Percentiles rank a stretch among this genome's conserved stretches.
Evolutionary conservation across 805 yeast genomes (phyloP).

Genomic region (baker's yeast (Saccharomyces cerevisiae)): DNA sequence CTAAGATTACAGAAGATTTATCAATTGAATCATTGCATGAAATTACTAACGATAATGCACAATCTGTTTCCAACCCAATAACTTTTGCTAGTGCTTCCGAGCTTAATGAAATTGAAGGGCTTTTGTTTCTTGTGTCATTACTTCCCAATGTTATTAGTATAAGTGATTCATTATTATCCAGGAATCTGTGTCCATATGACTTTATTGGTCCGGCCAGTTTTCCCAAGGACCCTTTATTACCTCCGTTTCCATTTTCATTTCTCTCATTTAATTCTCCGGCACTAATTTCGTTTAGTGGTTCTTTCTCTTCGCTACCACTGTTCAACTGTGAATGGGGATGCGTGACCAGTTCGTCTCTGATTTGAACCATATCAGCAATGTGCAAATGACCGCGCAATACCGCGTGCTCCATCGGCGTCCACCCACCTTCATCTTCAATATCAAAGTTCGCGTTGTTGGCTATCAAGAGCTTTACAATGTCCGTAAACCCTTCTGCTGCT

Average conservation of each 20-base stretch:
- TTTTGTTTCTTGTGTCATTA: constrained; percentile 58
- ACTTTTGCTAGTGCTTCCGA: constrained; percentile 68
- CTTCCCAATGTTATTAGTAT: constrained; percentile 81
- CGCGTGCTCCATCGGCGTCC: constrained; percentile 98
- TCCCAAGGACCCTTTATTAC: not conserved
- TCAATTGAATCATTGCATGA: constrained; percentile 30
- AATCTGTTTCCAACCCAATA: constrained; percentile 77
- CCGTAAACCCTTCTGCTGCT: constrained; percentile 70
- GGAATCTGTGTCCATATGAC: constrained; percentile 77
- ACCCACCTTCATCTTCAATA: constrained; percentile 72
- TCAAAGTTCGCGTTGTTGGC: constrained; percentile 46
- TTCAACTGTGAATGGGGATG: not conserved
- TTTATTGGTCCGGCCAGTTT: constrained; percentile 46
- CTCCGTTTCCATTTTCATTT: not conserved
- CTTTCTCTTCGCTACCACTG: not conserved
- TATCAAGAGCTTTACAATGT: constrained; percentile 49
- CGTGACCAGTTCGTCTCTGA: constrained; percentile 9
- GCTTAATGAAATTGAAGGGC: constrained; percentile 58
- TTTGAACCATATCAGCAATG: constrained; percentile 51
- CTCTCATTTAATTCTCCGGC: not conserved
- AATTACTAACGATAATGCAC: constrained; percentile 74
- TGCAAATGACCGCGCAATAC: constrained; percentile 77
- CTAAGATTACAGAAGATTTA: constrained; percentile 57
- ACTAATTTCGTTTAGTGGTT: not conserved
- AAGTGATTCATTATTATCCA: constrained; percentile 55